phyloP scores from a whole-genome alignment of 306 rosid genomes.

The Sindora glabra region DNA sequence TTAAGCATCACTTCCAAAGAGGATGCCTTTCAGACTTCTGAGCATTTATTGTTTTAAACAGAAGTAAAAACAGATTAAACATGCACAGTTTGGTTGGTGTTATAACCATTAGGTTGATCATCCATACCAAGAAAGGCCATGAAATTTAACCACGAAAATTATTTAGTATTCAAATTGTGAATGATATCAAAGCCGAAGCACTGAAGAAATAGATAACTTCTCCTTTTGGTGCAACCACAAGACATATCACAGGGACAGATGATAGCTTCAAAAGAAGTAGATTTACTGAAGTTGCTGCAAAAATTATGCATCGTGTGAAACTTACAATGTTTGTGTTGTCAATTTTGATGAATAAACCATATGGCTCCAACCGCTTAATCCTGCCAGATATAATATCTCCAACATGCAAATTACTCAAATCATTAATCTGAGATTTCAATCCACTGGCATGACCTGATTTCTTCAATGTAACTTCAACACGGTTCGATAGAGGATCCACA shows the following conservation, averaged over 20 bases:
- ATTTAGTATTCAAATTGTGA: not conserved
- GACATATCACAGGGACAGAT: not conserved
- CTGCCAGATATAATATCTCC: slow-evolving; percentile 74
- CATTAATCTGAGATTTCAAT: slow-evolving; percentile 32
- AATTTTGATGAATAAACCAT: slow-evolving; percentile 76
- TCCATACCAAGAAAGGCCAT: not conserved
- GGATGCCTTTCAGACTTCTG: not conserved
- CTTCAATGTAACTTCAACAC: slow-evolving; percentile 84
- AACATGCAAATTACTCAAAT: slow-evolving; percentile 46
- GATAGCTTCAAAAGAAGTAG: slow-evolving; percentile 9
- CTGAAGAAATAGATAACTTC: not conserved
- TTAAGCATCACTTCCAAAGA: not conserved
- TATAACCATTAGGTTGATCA: not conserved
- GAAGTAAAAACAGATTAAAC: not conserved
- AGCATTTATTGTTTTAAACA: not conserved
- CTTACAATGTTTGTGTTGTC: slow-evolving; percentile 62
- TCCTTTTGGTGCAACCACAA: not conserved
- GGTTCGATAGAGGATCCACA: slow-evolving; percentile 75
- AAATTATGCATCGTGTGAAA: not conserved
- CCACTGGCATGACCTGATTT: slow-evolving; percentile 25
- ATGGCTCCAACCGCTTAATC: slow-evolving; percentile 76
- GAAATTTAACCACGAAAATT: not conserved
- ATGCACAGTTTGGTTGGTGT: not conserved
- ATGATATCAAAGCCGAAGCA: not conserved
- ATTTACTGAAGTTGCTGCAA: not conserved